A percentile compares a stretch with the other conserved stretches of the same genome.
Conservation (phyloP, 768 basidiomycete genomes). For the Leccinum arenicola region DNA sequence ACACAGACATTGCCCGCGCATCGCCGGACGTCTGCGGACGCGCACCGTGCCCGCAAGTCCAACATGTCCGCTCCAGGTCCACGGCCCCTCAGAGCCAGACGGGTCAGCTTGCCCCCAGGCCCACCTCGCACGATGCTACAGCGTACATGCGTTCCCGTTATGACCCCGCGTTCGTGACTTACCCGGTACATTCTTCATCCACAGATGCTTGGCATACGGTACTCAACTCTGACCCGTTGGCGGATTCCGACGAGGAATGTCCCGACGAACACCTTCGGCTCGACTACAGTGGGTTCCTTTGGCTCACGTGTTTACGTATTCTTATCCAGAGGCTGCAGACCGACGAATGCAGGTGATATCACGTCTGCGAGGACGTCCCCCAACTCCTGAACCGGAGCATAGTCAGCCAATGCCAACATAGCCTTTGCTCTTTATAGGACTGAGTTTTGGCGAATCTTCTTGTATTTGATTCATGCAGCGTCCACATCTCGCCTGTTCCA, state of each 20-base stretch:
- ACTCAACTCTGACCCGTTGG: conserved; percentile 64
- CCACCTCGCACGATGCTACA: conserved; percentile 59
- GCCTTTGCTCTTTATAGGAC: neutral
- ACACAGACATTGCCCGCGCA: conserved; percentile 19
- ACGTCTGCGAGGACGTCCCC: conserved; percentile 52
- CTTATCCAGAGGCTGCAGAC: conserved; percentile 35
- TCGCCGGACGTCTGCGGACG: conserved; percentile 27
- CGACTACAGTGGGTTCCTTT: conserved; percentile 55
- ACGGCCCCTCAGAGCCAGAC: conserved; percentile 25
- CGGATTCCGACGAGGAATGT: conserved; percentile 72
- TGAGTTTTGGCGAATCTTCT: neutral
- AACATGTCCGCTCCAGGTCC: conserved; percentile 20
- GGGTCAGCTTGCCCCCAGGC: conserved; percentile 23
- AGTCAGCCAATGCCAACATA: conserved; percentile 12
- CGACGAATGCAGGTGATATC: conserved; percentile 60
- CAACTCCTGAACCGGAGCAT: conserved; percentile 50
- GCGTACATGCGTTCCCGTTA: conserved; percentile 43
- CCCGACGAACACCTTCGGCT: conserved; percentile 61
- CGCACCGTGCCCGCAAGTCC: conserved; percentile 24
- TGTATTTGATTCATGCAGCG: conserved; percentile 5
- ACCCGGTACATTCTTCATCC: conserved; percentile 4
- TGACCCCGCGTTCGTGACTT: neutral
- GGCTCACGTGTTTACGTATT: neutral
- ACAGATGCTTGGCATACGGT: conserved; percentile 74
- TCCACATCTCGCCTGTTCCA: conserved; percentile 8